Evolutionary conservation across 2,329 filamentous ascomycete genomes (phyloP).

Genomic region (Verticillium nonalfalfae): DNA sequence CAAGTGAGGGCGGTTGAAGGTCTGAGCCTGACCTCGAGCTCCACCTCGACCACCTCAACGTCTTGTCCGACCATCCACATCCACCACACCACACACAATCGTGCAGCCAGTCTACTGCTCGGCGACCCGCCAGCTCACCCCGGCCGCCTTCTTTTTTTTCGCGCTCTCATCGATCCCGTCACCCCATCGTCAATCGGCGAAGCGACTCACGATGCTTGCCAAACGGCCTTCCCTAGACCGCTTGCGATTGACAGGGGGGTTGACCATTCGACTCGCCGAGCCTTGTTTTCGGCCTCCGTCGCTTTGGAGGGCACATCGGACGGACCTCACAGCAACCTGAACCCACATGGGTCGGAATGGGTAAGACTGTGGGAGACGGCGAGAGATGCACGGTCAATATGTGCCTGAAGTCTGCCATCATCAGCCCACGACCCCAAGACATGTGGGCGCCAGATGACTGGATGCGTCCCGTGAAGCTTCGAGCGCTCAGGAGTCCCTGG

Average conservation of each 20-base stretch:
- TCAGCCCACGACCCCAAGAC: background rate
- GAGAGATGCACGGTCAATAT: background rate
- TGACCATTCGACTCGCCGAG: background rate
- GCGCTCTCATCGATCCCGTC: background rate
- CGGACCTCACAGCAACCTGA: background rate
- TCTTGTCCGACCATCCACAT: background rate
- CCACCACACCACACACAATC: background rate
- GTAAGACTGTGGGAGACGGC: background rate
- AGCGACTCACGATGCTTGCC: background rate
- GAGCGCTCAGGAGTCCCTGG: background rate
- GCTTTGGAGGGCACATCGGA: background rate
- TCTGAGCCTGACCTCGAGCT: background rate
- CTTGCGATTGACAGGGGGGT: background rate
- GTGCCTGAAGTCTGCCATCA: background rate
- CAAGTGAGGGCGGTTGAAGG: background rate
- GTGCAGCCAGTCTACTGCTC: background rate
- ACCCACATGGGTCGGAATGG: background rate
- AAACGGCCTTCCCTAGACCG: background rate
- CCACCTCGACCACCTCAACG: background rate
- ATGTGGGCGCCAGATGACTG: background rate
- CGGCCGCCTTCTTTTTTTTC: background rate
- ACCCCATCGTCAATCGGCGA: background rate
- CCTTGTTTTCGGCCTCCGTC: background rate
- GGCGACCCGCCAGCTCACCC: background rate
- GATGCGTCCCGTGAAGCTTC: background rate